Evolutionary conservation across 2,329 filamentous ascomycete genomes (phyloP), one percentile per base, ranked within the genome.

Genomic region (Talaromyces sp.): DNA sequence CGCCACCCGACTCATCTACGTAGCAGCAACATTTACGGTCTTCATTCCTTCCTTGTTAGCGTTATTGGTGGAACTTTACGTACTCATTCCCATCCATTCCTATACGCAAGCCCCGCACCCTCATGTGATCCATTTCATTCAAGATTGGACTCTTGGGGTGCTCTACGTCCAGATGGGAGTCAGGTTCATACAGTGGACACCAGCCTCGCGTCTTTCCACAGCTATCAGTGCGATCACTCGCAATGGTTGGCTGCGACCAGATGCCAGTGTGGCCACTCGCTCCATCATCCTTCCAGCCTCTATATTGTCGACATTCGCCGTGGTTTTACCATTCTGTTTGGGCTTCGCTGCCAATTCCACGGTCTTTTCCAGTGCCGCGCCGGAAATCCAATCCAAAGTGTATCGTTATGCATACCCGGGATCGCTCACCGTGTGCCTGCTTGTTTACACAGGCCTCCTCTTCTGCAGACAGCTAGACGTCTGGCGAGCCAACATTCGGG

Each of bases 141-240:
- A 98, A 72, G 89, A 93, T 62, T 99, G 94, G 92, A 96, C 93
- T 0, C 81, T 99, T 1, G 95, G 95, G 4, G 84, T 99, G 27
- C 83, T 99, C 3, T 97, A 96, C 74, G 83, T 96, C 33, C 93
- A 96, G 66, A 86, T 98, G 68, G 85, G 85, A 0, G 84, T 87
- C 16, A 88, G 89, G 44, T 78, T 92, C 68, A 82, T 92, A 30
- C 80, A 89, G 12, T 83, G 88, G 69, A 83, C 91, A 65, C 85
- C 86, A 8, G 83, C 87, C 9, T 89, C 89, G 9, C 88, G 90
- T 4, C 84, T 90, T 0, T 89, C 92, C 0, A 82, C 86, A 57
- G 91, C 92, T 0, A 85, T 96, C 16, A 85, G 87, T 1, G 89
- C 87, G 2, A 87, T 96, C 16, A 82, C 92, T 61, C 86, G 85